A percentile compares a stretch with the other conserved stretches of the same genome.
Evolutionary conservation across 2,329 filamentous ascomycete species (phyloP).

Genomic region (Botrytis porri): DNA sequence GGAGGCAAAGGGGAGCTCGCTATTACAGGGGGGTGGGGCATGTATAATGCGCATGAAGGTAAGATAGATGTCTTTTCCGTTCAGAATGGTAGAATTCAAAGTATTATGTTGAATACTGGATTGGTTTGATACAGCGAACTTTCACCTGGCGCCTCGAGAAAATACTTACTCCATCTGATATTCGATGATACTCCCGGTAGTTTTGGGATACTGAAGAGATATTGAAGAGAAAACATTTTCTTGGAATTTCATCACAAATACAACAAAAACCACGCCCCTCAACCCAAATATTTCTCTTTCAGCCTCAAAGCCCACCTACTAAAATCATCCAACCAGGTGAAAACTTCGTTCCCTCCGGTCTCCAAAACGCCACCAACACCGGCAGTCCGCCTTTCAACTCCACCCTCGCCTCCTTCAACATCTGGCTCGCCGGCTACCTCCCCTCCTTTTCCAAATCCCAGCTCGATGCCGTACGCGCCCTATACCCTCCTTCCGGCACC

Average conservation of each 20-base stretch:
- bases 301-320: neutral
- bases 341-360: slow-evolving; percentile 55
- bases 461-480: slow-evolving; percentile 40
- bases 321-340: slow-evolving; percentile 43
- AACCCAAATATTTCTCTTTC: neutral
- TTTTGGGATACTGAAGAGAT: neutral
- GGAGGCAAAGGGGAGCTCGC: slow-evolving; percentile 41
- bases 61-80: neutral
- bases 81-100: neutral
- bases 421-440: slow-evolving; percentile 54
- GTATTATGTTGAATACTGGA: neutral
- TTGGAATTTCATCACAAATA: neutral
- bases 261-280: neutral
- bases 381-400: slow-evolving; percentile 48
- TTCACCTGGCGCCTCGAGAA: neutral
- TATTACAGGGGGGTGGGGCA: slow-evolving; percentile 48
- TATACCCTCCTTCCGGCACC: slow-evolving; percentile 49
- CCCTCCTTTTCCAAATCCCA: slow-evolving; percentile 46
- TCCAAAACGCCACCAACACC: slow-evolving; percentile 39
- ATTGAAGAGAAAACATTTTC: neutral
- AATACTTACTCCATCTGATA: no score
- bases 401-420: slow-evolving; percentile 47
- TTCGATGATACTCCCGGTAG: neutral
- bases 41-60: slow-evolving; percentile 59
- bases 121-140: neutral